phyloP scores from a whole-genome alignment of 441 rosid species.

The Populus hybrid region DNA sequence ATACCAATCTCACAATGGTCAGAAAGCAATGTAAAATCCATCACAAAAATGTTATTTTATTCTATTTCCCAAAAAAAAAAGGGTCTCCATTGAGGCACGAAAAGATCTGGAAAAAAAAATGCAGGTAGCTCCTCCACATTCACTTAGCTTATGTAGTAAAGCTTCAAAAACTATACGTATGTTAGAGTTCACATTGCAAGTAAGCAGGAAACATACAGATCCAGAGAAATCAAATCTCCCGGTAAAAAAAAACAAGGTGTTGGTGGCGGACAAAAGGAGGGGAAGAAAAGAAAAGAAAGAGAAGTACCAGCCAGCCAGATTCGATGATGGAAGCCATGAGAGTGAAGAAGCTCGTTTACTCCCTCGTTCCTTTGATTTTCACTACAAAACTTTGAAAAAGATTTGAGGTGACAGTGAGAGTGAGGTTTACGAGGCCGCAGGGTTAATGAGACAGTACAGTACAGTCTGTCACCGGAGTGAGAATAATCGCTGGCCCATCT shows the following conservation, averaged over 20 bases:
- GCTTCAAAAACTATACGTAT: neutral
- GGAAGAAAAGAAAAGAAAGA: neutral
- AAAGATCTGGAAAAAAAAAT: neutral
- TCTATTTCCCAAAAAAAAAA: neutral
- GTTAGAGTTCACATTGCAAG: neutral
- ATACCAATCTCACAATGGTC: neutral
- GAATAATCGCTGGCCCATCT: slow-evolving; percentile 25
- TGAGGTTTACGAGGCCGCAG: neutral
- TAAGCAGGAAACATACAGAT: too few species aligned
- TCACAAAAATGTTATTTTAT: too few species aligned
- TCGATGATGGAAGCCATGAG: slow-evolving; percentile 61
- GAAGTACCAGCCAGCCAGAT: slow-evolving; percentile 81
- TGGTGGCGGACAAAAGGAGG: neutral
- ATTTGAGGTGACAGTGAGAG: neutral
- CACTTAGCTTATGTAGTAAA: neutral
- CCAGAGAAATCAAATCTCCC: too few species aligned
- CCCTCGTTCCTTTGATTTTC: too few species aligned
- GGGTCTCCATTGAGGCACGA: neutral
- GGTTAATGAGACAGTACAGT: slow-evolving; percentile 37
- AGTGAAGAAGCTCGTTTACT: neutral
- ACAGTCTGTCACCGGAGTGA: slow-evolving; percentile 5
- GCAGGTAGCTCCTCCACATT: neutral
- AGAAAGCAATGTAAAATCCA: neutral
- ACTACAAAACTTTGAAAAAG: neutral
- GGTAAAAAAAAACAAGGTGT: neutral